These are phyloP conservation scores for Candida railenensis DNA, from an alignment of 805 yeast species.

Conservation along the genomic window DNA sequence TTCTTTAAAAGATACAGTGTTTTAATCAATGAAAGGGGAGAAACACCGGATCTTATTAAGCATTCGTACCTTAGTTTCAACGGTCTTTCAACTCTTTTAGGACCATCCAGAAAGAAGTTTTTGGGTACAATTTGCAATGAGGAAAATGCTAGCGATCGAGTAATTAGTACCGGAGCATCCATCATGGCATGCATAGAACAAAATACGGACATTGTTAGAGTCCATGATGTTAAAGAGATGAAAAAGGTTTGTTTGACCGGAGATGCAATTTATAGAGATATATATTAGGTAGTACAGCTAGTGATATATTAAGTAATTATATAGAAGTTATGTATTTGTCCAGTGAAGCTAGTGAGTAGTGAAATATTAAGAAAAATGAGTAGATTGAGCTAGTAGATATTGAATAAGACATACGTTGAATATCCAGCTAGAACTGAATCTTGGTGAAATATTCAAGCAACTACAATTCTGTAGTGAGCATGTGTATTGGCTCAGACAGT, in stretches of 20 bases:
- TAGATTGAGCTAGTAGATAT: no score
- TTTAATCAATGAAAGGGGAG: constrained; percentile 13
- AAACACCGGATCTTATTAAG: constrained; percentile 11
- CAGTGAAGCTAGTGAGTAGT: no score
- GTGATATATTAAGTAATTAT: not conserved
- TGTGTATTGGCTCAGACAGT: no score
- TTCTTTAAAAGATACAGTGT: constrained; percentile 49
- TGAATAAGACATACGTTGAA: no score
- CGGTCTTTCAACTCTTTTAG: constrained; percentile 69
- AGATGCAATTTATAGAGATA: constrained; percentile 64
- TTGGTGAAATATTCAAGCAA: no score
- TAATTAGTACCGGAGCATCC: constrained; percentile 73
- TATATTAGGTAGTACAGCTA: constrained; percentile 4
- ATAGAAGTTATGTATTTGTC: not conserved
- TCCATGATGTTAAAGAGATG: constrained; percentile 74
- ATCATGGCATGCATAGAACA: constrained; percentile 71
- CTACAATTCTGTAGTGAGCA: no score
- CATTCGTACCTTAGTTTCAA: constrained; percentile 41
- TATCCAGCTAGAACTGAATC: no score
- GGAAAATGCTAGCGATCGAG: constrained; percentile 57
- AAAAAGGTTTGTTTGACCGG: constrained; percentile 51
- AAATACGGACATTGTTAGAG: constrained; percentile 79
- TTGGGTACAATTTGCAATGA: constrained; percentile 73
- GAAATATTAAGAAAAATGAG: no score
- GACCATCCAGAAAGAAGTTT: constrained; percentile 87